Percentiles rank a stretch among this genome's conserved stretches.
Evolutionary conservation across 805 yeast species (phyloP).

Genomic region (Myxozyma melibiosi): DNA sequence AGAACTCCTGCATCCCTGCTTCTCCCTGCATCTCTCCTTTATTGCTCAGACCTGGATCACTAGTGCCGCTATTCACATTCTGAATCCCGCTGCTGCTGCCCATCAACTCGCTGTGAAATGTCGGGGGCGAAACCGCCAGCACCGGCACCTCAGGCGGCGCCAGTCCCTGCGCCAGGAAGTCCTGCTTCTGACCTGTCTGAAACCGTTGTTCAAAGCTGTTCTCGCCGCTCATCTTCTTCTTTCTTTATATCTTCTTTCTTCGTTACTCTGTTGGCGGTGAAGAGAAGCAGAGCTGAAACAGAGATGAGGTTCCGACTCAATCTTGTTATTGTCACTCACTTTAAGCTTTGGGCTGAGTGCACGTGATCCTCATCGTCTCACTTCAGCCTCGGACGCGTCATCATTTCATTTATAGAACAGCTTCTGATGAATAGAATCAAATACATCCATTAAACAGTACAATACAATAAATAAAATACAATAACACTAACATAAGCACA

Average conservation of each 20-base stretch:
- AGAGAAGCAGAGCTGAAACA: background rate
- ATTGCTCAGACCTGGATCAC: too few species aligned
- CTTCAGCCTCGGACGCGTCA: background rate
- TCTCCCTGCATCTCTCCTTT: too few species aligned
- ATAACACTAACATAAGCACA: background rate
- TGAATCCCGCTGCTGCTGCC: background rate
- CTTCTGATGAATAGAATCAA: background rate
- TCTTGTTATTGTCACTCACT: too few species aligned
- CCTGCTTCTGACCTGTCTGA: background rate
- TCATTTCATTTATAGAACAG: too few species aligned
- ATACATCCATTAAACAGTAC: background rate
- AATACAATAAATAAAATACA: background rate
- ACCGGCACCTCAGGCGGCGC: slow-evolving; percentile 4
- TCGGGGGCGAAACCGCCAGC: slow-evolving; percentile 2
- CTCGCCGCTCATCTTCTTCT: background rate
- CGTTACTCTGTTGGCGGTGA: background rate
- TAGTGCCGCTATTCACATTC: too few species aligned
- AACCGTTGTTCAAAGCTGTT: background rate
- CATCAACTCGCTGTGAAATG: background rate
- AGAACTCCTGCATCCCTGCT: too few species aligned
- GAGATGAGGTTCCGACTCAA: too few species aligned
- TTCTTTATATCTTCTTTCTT: too few species aligned
- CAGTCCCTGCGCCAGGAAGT: background rate
- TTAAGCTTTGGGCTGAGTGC: too few species aligned
- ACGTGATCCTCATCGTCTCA: background rate